Evolutionary conservation across 305 asterid genomes (phyloP).

Genomic region (Fraxinus sp.): DNA sequence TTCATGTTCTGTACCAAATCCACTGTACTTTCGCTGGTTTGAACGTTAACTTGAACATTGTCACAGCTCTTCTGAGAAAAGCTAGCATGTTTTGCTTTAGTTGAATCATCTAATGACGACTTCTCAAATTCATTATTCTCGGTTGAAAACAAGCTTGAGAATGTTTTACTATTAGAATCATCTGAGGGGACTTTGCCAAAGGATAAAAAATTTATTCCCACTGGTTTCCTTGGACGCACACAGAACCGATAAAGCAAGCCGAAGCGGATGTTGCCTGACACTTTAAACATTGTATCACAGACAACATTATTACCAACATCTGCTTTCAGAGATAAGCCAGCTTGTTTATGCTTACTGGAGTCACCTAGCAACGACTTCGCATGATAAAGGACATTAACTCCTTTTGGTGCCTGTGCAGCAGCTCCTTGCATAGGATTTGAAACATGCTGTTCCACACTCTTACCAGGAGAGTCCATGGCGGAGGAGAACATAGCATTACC

Average conservation of each 20-base stretch:
- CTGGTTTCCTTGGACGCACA: slow-evolving; percentile 45
- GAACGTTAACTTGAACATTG: slow-evolving; percentile 23
- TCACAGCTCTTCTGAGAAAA: slow-evolving; percentile 21
- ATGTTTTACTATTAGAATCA: slow-evolving; percentile 37
- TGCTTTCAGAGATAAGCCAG: slow-evolving; percentile 33
- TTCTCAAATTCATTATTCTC: slow-evolving; percentile 29
- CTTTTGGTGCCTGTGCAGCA: slow-evolving; percentile 52
- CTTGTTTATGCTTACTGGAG: slow-evolving; percentile 36
- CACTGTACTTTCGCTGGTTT: slow-evolving; percentile 26
- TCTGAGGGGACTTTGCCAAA: slow-evolving; percentile 52
- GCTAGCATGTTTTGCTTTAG: slow-evolving; percentile 23
- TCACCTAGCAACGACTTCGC: slow-evolving; percentile 31
- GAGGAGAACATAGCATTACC: slow-evolving; percentile 31
- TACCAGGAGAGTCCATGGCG: slow-evolving; percentile 29
- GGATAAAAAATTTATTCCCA: slow-evolving; percentile 80
- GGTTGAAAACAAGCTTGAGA: slow-evolving; percentile 33
- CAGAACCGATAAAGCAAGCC: too few relatives aligned
- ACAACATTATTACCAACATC: slow-evolving; percentile 27
- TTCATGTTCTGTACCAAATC: neutral
- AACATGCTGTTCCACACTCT: slow-evolving; percentile 31
- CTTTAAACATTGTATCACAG: slow-evolving; percentile 17
- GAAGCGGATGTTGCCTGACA: slow-evolving; percentile 22
- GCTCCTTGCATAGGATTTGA: slow-evolving; percentile 31
- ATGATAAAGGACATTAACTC: slow-evolving; percentile 53
- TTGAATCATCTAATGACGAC: slow-evolving; percentile 25